These are phyloP conservation scores for Liquidambar formosana DNA, from an alignment of 164 flowering plant species.

Conservation along the genomic window DNA sequence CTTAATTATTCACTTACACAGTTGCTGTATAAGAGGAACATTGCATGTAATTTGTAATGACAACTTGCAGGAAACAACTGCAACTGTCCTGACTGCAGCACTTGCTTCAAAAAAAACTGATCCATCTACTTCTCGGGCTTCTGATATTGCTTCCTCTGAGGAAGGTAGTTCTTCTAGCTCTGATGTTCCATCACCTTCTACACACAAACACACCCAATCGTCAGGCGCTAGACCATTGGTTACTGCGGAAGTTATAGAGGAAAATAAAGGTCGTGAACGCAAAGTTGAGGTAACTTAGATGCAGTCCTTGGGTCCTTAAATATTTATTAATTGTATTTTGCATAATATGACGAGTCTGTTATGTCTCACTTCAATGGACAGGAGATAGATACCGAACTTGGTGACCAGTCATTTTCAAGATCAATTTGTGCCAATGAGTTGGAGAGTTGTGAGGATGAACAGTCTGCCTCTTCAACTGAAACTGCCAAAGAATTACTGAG, in stretches of 20 bases:
- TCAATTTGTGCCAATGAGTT: constrained; percentile 11
- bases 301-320: not conserved
- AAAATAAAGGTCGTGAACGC: constrained; percentile 18
- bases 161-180: constrained; percentile 43
- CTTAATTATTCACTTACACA: not conserved
- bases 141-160: constrained; percentile 22
- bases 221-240: constrained; percentile 17
- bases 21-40: not conserved
- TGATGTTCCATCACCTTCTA: constrained; percentile 24
- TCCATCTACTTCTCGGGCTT: constrained; percentile 30
- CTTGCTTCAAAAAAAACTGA: constrained; percentile 57
- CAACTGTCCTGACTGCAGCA: constrained; percentile 61
- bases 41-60: not conserved
- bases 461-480: constrained; percentile 18
- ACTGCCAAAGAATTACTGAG: constrained; percentile 5
- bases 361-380: constrained; percentile 6
- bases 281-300: constrained; percentile 24
- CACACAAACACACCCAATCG: constrained; percentile 18
- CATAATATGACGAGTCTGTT: not conserved
- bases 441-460: constrained; percentile 21
- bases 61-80: constrained; percentile 69
- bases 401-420: constrained; percentile 19
- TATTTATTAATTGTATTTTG: not conserved
- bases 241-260: constrained; percentile 23
- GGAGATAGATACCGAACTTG: constrained; percentile 12